phyloP scores from a whole-genome alignment of 495 filamentous ascomycete genomes.

The Aspergillus funiculosus region DNA sequence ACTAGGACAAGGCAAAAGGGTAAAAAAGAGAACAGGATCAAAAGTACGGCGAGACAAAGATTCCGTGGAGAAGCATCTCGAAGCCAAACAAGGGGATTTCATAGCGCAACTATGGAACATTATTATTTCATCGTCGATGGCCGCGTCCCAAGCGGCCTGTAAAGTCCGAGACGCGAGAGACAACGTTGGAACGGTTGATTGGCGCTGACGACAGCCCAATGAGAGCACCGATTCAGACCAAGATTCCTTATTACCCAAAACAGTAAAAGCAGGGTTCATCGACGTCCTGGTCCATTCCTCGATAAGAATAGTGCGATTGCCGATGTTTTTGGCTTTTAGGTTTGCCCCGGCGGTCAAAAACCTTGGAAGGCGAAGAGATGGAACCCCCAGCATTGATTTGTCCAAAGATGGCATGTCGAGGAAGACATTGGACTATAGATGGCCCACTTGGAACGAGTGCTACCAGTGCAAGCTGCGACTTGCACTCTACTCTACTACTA shows the following conservation, averaged over 20 bases:
- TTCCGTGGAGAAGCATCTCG: no score
- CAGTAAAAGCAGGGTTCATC: slow-evolving; percentile 17
- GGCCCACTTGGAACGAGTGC: no score
- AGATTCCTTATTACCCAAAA: slow-evolving; percentile 13
- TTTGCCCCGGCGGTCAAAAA: slow-evolving; percentile 13
- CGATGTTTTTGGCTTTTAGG: slow-evolving; percentile 14
- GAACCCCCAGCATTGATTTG: slow-evolving; percentile 10
- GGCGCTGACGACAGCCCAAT: no score
- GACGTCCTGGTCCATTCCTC: background rate
- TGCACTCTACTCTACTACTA: background rate
- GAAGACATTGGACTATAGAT: no score
- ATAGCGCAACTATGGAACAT: no score
- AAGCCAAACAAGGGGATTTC: background rate
- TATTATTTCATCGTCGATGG: no score
- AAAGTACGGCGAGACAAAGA: no score
- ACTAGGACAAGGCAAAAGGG: no score
- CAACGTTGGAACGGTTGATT: no score
- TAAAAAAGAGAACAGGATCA: no score
- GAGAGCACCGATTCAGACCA: background rate
- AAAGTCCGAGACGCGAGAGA: no score
- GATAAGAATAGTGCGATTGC: slow-evolving; percentile 7
- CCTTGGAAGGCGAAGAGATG: slow-evolving; percentile 9
- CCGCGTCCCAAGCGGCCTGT: no score
- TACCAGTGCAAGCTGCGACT: background rate
- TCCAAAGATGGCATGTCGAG: slow-evolving; percentile 20